These are phyloP conservation scores for Cutaneotrichosporon curvatum DNA, from an alignment of 1,284 basidiomycete species.

Conservation along the genomic window DNA sequence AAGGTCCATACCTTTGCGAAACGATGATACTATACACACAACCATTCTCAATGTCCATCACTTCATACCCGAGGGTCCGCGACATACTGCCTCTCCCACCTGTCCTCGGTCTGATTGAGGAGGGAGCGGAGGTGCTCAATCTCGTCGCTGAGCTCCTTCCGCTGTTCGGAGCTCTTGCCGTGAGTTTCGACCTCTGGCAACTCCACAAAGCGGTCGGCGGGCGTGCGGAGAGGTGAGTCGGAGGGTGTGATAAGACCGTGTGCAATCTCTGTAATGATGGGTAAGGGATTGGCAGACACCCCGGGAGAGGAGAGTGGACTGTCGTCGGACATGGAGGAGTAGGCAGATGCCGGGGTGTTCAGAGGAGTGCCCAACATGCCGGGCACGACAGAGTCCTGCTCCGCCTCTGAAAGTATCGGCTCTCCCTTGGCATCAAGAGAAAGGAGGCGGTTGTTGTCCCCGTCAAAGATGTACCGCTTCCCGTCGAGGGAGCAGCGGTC, in stretches of 20 bases:
- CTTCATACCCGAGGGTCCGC: no score
- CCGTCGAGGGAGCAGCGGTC: slow-evolving; percentile 9
- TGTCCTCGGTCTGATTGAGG: background rate
- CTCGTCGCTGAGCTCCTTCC: slow-evolving; percentile 1
- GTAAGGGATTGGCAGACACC: no score
- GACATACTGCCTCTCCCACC: no score
- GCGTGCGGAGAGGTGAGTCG: background rate
- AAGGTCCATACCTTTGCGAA: no score
- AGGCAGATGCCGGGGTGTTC: no score
- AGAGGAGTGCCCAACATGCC: no score
- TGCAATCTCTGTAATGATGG: no score
- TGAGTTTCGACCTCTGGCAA: background rate
- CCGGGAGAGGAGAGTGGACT: no score
- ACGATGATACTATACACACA: no score
- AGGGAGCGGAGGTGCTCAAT: slow-evolving; percentile 5
- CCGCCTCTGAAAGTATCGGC: background rate
- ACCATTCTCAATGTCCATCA: no score
- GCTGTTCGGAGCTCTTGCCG: background rate
- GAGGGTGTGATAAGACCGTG: no score
- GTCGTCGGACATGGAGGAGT: background rate
- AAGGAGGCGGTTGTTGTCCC: slow-evolving; percentile 1
- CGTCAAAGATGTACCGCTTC: slow-evolving; percentile 2
- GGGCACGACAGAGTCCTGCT: no score
- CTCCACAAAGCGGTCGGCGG: background rate
- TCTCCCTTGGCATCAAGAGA: slow-evolving; percentile 1